phyloP scores from a whole-genome alignment of 164 flowering plant species.

The Taxillus chinensis region DNA sequence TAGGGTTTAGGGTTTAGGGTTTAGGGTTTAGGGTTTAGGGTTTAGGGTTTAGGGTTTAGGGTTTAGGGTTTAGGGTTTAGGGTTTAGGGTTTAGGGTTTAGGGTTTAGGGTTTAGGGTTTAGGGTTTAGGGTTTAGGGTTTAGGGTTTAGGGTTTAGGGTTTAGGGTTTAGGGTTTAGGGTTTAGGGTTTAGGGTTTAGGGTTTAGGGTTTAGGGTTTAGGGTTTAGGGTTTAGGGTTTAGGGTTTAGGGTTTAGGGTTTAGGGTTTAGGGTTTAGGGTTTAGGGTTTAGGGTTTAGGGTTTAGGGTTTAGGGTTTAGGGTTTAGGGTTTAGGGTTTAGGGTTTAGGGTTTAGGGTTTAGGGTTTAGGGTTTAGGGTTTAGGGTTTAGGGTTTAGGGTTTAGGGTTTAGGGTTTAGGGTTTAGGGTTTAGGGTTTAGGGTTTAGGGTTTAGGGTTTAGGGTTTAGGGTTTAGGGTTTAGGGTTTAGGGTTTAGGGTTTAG shows the following conservation, averaged over 20 bases:
- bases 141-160: background rate
- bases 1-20: slow-evolving; percentile 1
- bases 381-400: background rate
- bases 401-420: background rate
- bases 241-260: slow-evolving; percentile 1
- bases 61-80: background rate
- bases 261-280: background rate
- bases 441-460: background rate
- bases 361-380: background rate
- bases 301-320: background rate
- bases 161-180: slow-evolving; percentile 1
- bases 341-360: background rate
- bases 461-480: background rate
- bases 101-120: background rate
- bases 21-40: background rate
- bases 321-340: background rate
- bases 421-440: slow-evolving; percentile 1
- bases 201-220: background rate
- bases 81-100: background rate
- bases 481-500: background rate
- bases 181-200: slow-evolving; percentile 1
- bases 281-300: background rate
- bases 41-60: background rate
- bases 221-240: background rate
- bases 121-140: background rate